Evolutionary conservation across 257 asterid genomes (phyloP).

Genomic region (Ajuga chamaepitys): DNA sequence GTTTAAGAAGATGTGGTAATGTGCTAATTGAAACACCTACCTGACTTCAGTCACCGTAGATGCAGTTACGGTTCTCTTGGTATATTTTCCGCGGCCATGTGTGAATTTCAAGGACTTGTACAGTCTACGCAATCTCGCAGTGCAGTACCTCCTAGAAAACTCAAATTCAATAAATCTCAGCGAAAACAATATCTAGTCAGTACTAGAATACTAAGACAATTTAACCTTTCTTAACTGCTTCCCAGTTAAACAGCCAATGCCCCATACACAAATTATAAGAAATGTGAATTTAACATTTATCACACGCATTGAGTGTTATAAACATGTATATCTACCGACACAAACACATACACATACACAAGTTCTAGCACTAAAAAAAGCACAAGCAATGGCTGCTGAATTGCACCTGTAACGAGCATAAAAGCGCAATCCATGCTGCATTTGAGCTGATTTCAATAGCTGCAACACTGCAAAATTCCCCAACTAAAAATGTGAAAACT

Average conservation of each 20-base stretch:
- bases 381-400: not conserved
- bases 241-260: conserved; percentile 1
- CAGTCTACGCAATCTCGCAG: conserved; percentile 82
- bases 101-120: conserved; percentile 92
- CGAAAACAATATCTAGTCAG: not conserved
- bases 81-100: conserved; percentile 92
- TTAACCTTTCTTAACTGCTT: not conserved
- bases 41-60: conserved; percentile 84
- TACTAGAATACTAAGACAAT: not conserved
- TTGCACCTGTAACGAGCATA: conserved; percentile 81
- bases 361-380: not conserved
- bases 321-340: not conserved
- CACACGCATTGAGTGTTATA: not conserved
- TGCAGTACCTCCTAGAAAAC: conserved; percentile 82
- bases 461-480: conserved; percentile 59
- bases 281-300: not conserved
- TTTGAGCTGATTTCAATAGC: conserved; percentile 88
- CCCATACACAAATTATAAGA: not conserved
- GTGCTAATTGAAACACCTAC: conserved; percentile 25
- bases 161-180: conserved; percentile 7
- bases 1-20: not conserved
- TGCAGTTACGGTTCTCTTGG: conserved; percentile 54
- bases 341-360: not conserved
- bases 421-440: conserved; percentile 98
- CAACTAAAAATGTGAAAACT: conserved; percentile 9